Percentiles rank a stretch among this genome's conserved stretches.
Evolutionary conservation across 306 rosid genomes (phyloP).

Genomic region (Dryas alaskensis): DNA sequence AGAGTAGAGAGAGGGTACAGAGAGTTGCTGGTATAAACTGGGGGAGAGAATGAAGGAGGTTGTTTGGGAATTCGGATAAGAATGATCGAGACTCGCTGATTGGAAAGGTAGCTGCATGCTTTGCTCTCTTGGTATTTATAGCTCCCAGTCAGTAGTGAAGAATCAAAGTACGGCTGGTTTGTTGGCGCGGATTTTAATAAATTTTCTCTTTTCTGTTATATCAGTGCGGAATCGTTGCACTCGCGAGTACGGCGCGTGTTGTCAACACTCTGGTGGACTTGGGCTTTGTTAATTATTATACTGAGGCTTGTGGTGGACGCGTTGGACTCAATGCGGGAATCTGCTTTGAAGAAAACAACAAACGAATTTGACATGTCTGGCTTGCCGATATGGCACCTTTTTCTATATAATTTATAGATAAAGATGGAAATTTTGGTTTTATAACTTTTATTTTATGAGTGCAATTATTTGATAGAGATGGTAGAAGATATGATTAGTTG

Average conservation of each 20-base stretch:
- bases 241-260: background rate
- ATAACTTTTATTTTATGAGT: too few relatives aligned
- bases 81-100: background rate
- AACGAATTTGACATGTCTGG: too few relatives aligned
- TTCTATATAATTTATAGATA: too few relatives aligned
- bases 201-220: background rate
- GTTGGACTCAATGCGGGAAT: background rate
- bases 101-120: background rate
- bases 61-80: conserved; percentile 2
- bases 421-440: too few relatives aligned
- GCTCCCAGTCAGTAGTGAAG: too few relatives aligned
- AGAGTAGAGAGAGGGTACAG: background rate
- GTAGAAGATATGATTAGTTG: too few relatives aligned
- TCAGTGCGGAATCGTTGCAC: background rate
- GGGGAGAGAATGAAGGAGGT: background rate
- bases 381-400: too few relatives aligned
- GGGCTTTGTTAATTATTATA: background rate
- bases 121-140: background rate
- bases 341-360: background rate
- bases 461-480: too few relatives aligned
- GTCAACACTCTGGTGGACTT: background rate
- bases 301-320: background rate
- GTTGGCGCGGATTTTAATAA: conserved; percentile 31
- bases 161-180: background rate
- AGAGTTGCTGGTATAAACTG: background rate